Conservation (phyloP, 495 filamentous ascomycete genomes). For the Penicillium paxilli region DNA sequence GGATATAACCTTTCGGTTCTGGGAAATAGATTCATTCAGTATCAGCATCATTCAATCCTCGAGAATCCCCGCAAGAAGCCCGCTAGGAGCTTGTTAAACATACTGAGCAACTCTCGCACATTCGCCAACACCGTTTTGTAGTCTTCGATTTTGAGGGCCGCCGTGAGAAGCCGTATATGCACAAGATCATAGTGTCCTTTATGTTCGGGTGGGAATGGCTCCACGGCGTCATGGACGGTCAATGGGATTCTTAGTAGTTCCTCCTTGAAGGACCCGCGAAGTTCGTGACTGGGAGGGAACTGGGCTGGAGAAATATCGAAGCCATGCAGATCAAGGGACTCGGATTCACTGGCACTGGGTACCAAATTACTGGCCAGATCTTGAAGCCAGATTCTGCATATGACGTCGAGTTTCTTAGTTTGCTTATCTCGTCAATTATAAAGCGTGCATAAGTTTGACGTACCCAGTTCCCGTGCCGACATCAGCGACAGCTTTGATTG, state of each 20-base stretch:
- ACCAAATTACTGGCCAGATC: slow-evolving; percentile 15
- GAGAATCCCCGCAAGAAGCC: too few species aligned
- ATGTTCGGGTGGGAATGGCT: slow-evolving; percentile 30
- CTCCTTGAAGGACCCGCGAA: neutral
- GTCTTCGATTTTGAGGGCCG: slow-evolving; percentile 23
- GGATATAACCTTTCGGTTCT: slow-evolving; percentile 38
- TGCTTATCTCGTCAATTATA: neutral
- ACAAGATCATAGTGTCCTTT: slow-evolving; percentile 35
- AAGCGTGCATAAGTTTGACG: neutral
- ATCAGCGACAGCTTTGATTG: slow-evolving; percentile 30
- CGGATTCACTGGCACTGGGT: slow-evolving; percentile 10
- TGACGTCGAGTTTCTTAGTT: neutral
- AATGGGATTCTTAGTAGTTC: slow-evolving; percentile 8
- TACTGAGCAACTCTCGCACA: slow-evolving; percentile 33
- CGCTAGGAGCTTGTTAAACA: neutral
- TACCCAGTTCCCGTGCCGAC: slow-evolving; percentile 43
- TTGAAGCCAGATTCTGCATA: slow-evolving; percentile 27
- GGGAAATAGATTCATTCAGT: neutral
- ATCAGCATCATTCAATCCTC: neutral
- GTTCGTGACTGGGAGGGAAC: slow-evolving; percentile 17
- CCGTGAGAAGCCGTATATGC: slow-evolving; percentile 32
- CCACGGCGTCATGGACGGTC: slow-evolving; percentile 29
- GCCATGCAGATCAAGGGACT: slow-evolving; percentile 27
- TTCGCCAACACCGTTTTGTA: slow-evolving; percentile 22
- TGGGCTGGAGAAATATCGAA: slow-evolving; percentile 39